Evolutionary conservation across 148 eudicot genomes (phyloP).

Genomic region (Nyssa sinensis): DNA sequence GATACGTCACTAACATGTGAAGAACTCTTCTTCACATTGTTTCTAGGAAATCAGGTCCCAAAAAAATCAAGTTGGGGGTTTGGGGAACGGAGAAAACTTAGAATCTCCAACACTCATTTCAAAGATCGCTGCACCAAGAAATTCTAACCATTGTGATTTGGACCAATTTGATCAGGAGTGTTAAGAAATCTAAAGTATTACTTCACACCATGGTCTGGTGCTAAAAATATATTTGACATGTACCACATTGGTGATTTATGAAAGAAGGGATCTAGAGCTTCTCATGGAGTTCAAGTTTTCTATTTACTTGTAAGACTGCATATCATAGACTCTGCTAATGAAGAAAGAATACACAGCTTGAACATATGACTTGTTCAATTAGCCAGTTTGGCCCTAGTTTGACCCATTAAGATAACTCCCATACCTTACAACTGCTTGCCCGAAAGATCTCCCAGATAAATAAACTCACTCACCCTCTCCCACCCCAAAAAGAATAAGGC

Average conservation of each 20-base stretch:
- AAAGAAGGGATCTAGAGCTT: background rate
- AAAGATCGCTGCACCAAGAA: background rate
- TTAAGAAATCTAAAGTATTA: background rate
- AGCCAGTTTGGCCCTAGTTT: background rate
- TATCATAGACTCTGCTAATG: background rate
- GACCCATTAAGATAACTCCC: background rate
- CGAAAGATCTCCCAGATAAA: background rate
- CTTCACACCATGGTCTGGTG: background rate
- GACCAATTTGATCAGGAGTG: background rate
- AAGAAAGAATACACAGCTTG: too few relatives aligned
- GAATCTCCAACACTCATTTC: background rate
- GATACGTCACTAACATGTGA: background rate
- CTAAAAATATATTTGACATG: background rate
- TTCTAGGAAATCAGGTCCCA: background rate
- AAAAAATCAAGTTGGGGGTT: background rate
- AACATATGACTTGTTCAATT: too few relatives aligned
- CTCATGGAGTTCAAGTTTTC: background rate
- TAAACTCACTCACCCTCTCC: background rate
- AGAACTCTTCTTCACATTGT: background rate
- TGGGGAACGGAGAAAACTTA: background rate
- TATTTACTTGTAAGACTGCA: background rate
- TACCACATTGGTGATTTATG: background rate
- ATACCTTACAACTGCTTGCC: constrained; percentile 2
- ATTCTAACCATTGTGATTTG: background rate
- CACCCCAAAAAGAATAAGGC: too few relatives aligned